Conservation (phyloP, 2,329 filamentous ascomycete genomes). For the Endocalyx cinctus region DNA sequence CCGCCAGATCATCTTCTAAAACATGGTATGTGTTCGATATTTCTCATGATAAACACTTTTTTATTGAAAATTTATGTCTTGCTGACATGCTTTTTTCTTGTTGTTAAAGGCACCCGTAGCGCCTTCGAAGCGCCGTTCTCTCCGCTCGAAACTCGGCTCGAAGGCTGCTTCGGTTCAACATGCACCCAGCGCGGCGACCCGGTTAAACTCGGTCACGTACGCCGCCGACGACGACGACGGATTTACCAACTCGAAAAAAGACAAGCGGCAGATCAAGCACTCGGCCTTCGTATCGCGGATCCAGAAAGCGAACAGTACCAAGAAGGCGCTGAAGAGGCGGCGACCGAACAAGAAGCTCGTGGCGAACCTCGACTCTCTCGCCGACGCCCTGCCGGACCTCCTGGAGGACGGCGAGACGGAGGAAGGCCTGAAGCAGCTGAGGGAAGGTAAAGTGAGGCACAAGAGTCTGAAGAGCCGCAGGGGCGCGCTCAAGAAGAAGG, state of each 20-base stretch:
- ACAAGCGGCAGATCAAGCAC: conserved; percentile 80
- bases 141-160: conserved; percentile 51
- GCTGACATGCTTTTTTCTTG: no score
- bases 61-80: no score
- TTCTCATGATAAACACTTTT: no score
- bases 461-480: conserved; percentile 70
- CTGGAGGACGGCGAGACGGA: conserved; percentile 44
- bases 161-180: conserved; percentile 45
- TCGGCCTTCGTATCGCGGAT: conserved; percentile 74
- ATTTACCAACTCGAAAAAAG: conserved; percentile 72
- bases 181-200: conserved; percentile 48
- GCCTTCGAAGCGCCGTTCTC: conserved; percentile 50
- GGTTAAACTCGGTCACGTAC: no score
- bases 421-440: conserved; percentile 33
- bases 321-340: conserved; percentile 57
- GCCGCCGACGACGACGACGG: conserved; percentile 41
- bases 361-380: conserved; percentile 69
- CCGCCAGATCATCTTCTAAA: no score
- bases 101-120: conserved; percentile 38
- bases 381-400: conserved; percentile 70
- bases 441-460: conserved; percentile 62
- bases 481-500: conserved; percentile 79
- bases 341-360: conserved; percentile 73
- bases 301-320: conserved; percentile 47
- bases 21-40: no score